These are phyloP conservation scores for Aspergillus aculeatinus DNA, from an alignment of 2,329 filamentous ascomycete species.

Conservation along the genomic window DNA sequence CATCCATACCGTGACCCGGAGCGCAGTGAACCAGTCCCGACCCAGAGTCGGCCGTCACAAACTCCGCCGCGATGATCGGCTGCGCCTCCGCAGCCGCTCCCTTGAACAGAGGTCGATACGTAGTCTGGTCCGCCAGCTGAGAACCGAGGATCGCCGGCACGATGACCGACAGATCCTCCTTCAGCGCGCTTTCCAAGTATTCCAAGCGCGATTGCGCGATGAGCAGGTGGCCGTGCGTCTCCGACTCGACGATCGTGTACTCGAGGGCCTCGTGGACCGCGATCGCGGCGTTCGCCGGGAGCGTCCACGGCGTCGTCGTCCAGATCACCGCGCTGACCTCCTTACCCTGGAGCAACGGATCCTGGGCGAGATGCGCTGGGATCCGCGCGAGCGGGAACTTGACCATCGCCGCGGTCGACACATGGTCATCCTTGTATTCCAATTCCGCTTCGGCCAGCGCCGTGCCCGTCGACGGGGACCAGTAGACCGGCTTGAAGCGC, in stretches of 20 bases:
- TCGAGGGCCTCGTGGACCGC: slow-evolving; percentile 72
- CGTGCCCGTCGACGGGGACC: slow-evolving; percentile 64
- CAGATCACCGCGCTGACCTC: slow-evolving; percentile 81
- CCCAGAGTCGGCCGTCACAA: slow-evolving; percentile 86
- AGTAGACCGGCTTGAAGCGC: slow-evolving; percentile 64
- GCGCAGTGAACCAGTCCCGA: slow-evolving; percentile 93
- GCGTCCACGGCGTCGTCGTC: slow-evolving; percentile 98
- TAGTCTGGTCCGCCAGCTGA: slow-evolving; percentile 60
- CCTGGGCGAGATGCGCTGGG: slow-evolving; percentile 45
- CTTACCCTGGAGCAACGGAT: slow-evolving; percentile 44
- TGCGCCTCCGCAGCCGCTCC: slow-evolving; percentile 58
- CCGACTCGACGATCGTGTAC: slow-evolving; percentile 67
- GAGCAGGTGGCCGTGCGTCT: slow-evolving; percentile 61
- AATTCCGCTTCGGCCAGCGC: slow-evolving; percentile 65
- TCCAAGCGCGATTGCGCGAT: slow-evolving; percentile 71
- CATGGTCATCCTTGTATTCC: slow-evolving; percentile 63
- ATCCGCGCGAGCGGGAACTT: slow-evolving; percentile 66
- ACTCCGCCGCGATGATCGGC: slow-evolving; percentile 77
- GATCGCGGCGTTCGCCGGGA: slow-evolving; percentile 89
- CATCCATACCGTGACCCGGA: slow-evolving; percentile 93
- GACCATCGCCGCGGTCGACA: slow-evolving; percentile 64
- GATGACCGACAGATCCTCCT: slow-evolving; percentile 53
- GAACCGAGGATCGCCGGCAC: slow-evolving; percentile 61
- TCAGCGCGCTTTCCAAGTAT: slow-evolving; percentile 52
- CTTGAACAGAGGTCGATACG: slow-evolving; percentile 71